Conservation (phyloP, 2,329 filamentous ascomycete species). For the Exophiala dermatitidis region DNA sequence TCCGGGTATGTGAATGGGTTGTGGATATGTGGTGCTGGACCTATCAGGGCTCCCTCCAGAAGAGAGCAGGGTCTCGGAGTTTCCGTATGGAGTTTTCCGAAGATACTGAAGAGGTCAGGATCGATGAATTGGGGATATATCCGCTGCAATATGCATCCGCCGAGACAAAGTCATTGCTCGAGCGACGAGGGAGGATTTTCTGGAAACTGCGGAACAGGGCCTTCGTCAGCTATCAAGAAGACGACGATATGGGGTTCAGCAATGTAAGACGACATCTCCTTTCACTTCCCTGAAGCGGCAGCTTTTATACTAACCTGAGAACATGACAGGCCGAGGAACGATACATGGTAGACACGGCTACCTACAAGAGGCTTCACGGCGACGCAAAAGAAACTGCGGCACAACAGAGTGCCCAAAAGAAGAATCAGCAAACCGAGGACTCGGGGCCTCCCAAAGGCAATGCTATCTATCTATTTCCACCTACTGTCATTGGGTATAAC, state of each 20-base stretch:
- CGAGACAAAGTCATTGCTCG: neutral
- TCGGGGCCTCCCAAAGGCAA: constrained; percentile 8
- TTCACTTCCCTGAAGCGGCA: too few relatives aligned
- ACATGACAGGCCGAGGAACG: neutral
- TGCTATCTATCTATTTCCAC: constrained; percentile 6
- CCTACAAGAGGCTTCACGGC: constrained; percentile 4
- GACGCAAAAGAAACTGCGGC: neutral
- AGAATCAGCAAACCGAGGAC: neutral
- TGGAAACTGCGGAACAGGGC: constrained; percentile 4
- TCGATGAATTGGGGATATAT: neutral
- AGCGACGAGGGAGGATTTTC: neutral
- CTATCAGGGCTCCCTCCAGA: too few relatives aligned
- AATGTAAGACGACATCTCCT: neutral
- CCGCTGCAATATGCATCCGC: neutral
- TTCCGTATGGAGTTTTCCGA: too few relatives aligned
- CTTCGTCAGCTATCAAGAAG: neutral
- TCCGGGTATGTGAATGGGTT: too few relatives aligned
- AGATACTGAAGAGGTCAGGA: neutral
- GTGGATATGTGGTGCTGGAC: too few relatives aligned
- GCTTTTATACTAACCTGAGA: too few relatives aligned
- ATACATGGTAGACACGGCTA: constrained; percentile 13
- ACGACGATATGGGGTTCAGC: neutral
- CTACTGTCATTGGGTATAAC: constrained; percentile 9
- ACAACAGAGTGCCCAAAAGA: too few relatives aligned
- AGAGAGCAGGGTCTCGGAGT: too few relatives aligned